Conservation (phyloP, 2,329 filamentous ascomycete species). For the Verticillium albo-atrum region DNA sequence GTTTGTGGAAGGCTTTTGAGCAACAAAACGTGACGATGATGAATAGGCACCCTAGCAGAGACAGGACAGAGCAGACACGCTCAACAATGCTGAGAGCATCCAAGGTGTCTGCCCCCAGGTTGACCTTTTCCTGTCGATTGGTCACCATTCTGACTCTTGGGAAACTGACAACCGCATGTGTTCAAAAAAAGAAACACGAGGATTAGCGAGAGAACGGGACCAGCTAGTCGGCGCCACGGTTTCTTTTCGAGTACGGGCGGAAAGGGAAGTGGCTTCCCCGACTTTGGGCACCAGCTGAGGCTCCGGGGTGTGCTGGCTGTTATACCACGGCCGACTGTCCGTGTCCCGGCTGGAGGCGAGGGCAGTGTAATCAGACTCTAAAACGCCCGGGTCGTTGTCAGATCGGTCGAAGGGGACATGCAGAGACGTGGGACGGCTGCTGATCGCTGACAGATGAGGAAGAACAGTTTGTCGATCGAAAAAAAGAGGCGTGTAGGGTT, state of each 20-base stretch:
- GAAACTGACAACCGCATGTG: neutral
- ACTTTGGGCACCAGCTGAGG: neutral
- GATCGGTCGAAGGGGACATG: neutral
- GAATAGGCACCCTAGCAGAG: constrained; percentile 65
- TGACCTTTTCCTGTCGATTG: neutral
- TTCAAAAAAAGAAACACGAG: neutral
- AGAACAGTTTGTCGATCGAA: neutral
- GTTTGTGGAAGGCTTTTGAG: constrained; percentile 72
- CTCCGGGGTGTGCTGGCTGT: neutral
- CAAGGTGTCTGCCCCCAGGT: constrained; percentile 31
- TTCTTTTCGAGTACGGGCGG: neutral
- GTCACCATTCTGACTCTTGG: neutral
- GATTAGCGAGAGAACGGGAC: neutral
- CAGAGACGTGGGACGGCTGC: neutral
- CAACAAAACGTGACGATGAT: constrained; percentile 66
- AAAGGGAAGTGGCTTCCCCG: neutral
- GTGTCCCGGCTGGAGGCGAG: neutral
- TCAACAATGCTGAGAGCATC: constrained; percentile 58
- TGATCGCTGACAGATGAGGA: neutral
- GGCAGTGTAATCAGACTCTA: neutral
- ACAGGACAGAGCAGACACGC: constrained; percentile 65
- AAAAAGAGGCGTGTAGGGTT: neutral
- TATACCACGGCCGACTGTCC: neutral
- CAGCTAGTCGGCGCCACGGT: neutral
- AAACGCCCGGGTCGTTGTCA: neutral